Base-by-base conservation (phyloP, 139 green algal species). In the Choricystis sp. region DNA sequence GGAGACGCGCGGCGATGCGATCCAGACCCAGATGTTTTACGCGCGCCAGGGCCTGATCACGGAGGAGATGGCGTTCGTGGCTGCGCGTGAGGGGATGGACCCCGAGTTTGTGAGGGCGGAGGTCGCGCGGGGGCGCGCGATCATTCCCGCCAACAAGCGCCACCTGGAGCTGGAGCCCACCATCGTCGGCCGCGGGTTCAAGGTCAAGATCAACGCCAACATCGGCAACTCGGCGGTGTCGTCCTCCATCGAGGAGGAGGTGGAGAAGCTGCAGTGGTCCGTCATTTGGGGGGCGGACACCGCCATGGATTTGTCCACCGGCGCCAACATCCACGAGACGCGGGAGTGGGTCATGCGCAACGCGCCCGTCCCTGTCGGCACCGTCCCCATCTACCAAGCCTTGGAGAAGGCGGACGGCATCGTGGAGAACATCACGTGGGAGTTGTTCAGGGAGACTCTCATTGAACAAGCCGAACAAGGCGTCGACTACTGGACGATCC, bases 401-500 rank as follows among this genome's bases (percentile, higher is more conserved):
- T 74, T 96, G 67, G 89, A 96, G 77, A 89, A 93, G 65, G 86
- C 77, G 19, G 76, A 78, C 27, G 84, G 83, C 29, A 64, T 83
- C 27, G 86, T 94, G 57, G 85, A 90, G 70, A 78, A 89, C 63
- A 91, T 97, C 72, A 97, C 91, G 0, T 97, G 91, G 91, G 85
- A 94, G 69, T 72, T 96, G 4, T 97, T 97, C 83, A 79, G 78
- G 58, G 82, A 97, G 71, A 90, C 86, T 27, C 83, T 97, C 14
- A 73, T 96, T 1, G 91, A 97, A 76, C 91, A 97, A 77, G 89
- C 88, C 3, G 86, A 94, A 76, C 81, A 96, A 80, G 91, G 91
- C 29, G 91, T 97, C 16, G 91, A 97, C 75, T 97, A 97, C 79
- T 97, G 83, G 66, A 97, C 91, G 59, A 97, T 97, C 72, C 91